Conservation (phyloP, 1,284 basidiomycete species). For the Sphaerobolus stellatus region DNA sequence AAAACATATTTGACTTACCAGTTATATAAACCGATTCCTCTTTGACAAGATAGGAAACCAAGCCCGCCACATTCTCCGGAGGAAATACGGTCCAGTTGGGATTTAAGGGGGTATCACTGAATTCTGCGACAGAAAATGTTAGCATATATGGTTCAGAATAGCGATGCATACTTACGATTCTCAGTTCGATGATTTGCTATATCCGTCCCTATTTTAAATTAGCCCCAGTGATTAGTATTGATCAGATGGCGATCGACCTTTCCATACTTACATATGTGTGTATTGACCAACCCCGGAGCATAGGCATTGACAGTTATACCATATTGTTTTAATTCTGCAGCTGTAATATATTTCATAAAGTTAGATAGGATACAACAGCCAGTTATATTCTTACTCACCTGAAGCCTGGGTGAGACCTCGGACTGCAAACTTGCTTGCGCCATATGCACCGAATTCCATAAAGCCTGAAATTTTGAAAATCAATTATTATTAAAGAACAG, state of each 20-base stretch:
- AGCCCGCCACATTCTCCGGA: constrained; percentile 41
- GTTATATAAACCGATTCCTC: constrained; percentile 42
- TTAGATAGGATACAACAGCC: not conserved
- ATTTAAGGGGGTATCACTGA: not conserved
- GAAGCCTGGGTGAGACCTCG: constrained; percentile 33
- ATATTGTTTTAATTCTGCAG: constrained; percentile 24
- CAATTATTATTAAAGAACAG: not conserved
- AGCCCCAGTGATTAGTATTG: not conserved
- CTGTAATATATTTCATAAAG: not conserved
- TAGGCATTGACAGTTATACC: constrained; percentile 31
- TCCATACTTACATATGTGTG: constrained; percentile 22
- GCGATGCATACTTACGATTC: not conserved
- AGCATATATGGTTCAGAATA: not conserved
- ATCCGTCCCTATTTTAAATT: not conserved
- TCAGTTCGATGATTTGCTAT: not conserved
- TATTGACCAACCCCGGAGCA: constrained; percentile 23
- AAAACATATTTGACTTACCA: constrained; percentile 26
- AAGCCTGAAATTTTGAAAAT: not conserved
- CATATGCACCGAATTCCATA: constrained; percentile 18
- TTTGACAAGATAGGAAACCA: constrained; percentile 45
- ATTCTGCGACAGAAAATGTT: not conserved
- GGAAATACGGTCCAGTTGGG: constrained; percentile 6
- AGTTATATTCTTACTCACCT: constrained; percentile 15
- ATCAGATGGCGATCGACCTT: not conserved
- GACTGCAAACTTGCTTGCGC: constrained; percentile 34